Conservation (phyloP, 108 stramenopile species). For the Cyclostephanos invisitatus region DNA sequence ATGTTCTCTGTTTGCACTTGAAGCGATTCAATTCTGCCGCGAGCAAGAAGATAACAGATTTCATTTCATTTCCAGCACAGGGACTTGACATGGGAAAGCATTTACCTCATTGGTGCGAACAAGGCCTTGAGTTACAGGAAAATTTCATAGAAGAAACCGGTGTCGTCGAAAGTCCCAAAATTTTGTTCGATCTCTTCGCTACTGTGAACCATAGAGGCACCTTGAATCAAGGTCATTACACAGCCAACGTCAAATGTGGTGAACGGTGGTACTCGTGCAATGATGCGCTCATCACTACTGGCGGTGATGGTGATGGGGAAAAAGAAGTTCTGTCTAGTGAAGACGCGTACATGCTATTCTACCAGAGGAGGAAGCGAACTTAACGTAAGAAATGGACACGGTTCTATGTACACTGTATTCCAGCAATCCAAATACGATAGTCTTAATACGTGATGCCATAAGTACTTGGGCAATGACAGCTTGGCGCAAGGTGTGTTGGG, state of each 20-base stretch:
- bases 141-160: neutral
- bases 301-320: slow-evolving; percentile 46
- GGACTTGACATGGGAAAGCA: slow-evolving; percentile 74
- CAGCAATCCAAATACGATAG: no score
- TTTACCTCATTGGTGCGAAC: slow-evolving; percentile 70
- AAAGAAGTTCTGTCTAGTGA: slow-evolving; percentile 57
- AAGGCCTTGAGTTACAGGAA: neutral
- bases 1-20: slow-evolving; percentile 78
- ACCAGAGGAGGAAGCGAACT: slow-evolving; percentile 25
- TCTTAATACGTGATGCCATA: no score
- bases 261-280: slow-evolving; percentile 79
- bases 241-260: slow-evolving; percentile 67
- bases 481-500: no score
- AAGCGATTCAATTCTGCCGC: slow-evolving; percentile 77
- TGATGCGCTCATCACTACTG: slow-evolving; percentile 51
- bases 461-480: no score
- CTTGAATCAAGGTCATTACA: slow-evolving; percentile 73
- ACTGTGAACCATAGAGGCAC: slow-evolving; percentile 78
- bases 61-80: slow-evolving; percentile 72
- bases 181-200: slow-evolving; percentile 75
- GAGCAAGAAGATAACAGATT: slow-evolving; percentile 74
- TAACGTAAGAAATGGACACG: no score
- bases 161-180: slow-evolving; percentile 41
- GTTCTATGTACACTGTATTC: no score
- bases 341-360: slow-evolving; percentile 81